Conservation (phyloP, 2,329 filamentous ascomycete genomes). For the Ceratocystis lukuohia region DNA sequence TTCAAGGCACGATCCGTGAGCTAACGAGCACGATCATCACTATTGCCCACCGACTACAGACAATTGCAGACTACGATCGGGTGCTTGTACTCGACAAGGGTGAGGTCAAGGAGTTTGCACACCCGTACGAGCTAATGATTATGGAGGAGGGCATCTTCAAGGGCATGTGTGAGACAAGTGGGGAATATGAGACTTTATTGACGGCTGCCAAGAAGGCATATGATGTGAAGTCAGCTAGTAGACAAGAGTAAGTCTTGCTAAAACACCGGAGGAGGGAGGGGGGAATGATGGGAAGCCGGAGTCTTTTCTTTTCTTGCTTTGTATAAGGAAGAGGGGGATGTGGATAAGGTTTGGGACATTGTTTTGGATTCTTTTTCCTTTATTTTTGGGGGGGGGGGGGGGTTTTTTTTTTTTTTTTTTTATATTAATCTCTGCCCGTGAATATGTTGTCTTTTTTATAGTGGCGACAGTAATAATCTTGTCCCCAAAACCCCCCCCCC, state of each 20-base stretch:
- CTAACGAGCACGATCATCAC: constrained; percentile 89
- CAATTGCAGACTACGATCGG: constrained; percentile 97
- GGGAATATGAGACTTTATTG: constrained; percentile 38
- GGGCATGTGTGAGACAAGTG: constrained; percentile 53
- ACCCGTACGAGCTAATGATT: constrained; percentile 69
- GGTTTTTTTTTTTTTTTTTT: neutral
- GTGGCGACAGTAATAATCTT: neutral
- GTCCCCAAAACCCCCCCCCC: neutral
- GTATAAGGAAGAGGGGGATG: neutral
- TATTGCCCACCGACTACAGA: constrained; percentile 88
- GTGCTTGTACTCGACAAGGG: constrained; percentile 90
- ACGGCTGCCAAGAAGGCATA: constrained; percentile 44
- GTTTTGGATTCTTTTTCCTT: neutral
- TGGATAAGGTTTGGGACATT: no score
- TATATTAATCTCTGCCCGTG: constrained; percentile 1
- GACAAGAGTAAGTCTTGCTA: constrained; percentile 23
- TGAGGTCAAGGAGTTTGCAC: constrained; percentile 74
- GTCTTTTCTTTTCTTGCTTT: neutral
- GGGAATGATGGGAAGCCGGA: neutral
- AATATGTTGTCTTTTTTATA: neutral
- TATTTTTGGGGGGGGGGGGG: neutral
- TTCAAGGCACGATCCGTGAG: constrained; percentile 92
- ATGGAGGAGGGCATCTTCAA: constrained; percentile 52
- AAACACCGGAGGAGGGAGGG: constrained; percentile 10
- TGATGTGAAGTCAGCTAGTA: constrained; percentile 29